Conservation (phyloP, 495 filamentous ascomycete genomes). For the Articulospora tetracladia region DNA sequence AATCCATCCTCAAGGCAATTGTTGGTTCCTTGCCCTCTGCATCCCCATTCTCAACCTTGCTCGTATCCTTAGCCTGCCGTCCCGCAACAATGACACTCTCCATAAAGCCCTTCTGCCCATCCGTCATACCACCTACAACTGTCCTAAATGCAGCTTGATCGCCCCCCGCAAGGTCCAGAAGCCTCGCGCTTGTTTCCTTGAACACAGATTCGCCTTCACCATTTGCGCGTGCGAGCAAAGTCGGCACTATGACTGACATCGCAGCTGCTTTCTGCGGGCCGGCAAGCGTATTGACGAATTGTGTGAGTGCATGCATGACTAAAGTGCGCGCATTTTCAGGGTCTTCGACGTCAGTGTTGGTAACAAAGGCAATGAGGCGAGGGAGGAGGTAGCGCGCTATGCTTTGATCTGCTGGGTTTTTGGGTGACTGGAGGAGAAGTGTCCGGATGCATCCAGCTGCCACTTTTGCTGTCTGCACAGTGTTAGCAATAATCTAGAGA, state of each 20-base stretch:
- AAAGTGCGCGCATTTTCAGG: constrained; percentile 67
- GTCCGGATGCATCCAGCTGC: constrained; percentile 84
- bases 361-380: constrained; percentile 69
- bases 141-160: constrained; percentile 71
- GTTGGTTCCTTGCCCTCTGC: constrained; percentile 62
- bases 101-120: constrained; percentile 68
- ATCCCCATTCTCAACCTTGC: constrained; percentile 31
- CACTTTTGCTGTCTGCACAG: constrained; percentile 68
- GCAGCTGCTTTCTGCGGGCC: constrained; percentile 51
- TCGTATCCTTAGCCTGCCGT: constrained; percentile 27
- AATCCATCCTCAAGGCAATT: constrained; percentile 94
- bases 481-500: constrained; percentile 4
- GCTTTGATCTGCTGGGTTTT: constrained; percentile 65
- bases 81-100: constrained; percentile 76
- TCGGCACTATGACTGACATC: constrained; percentile 71
- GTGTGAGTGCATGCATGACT: constrained; percentile 67
- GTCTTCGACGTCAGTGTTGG: constrained; percentile 62
- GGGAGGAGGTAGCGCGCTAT: constrained; percentile 74
- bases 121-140: constrained; percentile 68
- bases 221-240: constrained; percentile 69
- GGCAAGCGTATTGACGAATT: constrained; percentile 56
- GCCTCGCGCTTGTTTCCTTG: constrained; percentile 64
- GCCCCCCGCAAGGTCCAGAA: constrained; percentile 77
- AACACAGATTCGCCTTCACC: constrained; percentile 48
- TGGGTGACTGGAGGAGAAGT: constrained; percentile 61